Evolutionary conservation across 768 basidiomycete species (phyloP).

Genomic region (Mycena indigotica): DNA sequence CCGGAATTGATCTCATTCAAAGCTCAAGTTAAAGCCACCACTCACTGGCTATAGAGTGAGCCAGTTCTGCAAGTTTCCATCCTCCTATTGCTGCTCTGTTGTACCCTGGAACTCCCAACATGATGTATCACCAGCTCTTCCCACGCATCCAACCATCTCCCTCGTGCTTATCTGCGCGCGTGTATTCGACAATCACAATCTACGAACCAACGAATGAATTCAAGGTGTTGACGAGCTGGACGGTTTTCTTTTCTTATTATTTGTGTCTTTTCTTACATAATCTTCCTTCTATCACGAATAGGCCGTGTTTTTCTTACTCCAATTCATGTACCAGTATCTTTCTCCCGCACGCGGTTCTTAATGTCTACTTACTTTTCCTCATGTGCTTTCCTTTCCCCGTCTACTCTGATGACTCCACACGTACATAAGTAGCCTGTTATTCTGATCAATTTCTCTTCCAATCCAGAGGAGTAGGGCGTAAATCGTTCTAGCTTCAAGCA

Average conservation of each 20-base stretch:
- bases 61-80: background rate
- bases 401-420: background rate
- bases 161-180: background rate
- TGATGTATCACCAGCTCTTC: conserved; percentile 41
- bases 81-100: conserved; percentile 14
- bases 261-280: background rate
- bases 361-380: background rate
- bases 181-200: background rate
- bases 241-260: background rate
- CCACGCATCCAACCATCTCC: background rate
- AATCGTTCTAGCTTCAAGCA: too few species aligned
- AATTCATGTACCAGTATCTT: background rate
- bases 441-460: background rate
- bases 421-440: background rate
- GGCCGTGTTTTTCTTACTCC: background rate
- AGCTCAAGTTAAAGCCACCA: conserved; percentile 30
- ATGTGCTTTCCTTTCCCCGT: background rate
- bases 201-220: background rate
- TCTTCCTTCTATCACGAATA: background rate
- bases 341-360: background rate
- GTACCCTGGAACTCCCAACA: conserved; percentile 29
- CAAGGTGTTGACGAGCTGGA: background rate
- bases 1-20: conserved; percentile 49
- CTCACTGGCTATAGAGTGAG: conserved; percentile 3
- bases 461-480: background rate